Base-by-base conservation (phyloP, 2,329 filamentous ascomycete species). In the Penicillium sumatraense region DNA sequence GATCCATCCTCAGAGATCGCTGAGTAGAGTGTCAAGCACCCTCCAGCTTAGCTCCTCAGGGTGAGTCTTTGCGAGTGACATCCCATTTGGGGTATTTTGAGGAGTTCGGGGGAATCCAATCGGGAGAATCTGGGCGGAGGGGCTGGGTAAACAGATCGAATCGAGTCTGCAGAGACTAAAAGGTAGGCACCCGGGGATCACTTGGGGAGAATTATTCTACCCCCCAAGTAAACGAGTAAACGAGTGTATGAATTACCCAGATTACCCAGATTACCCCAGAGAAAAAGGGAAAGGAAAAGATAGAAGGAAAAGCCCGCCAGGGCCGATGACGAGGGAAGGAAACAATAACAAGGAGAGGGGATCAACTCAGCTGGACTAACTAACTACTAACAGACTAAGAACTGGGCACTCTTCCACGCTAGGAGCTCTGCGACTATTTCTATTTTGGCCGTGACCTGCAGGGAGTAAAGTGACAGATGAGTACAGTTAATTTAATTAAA, bases 1-100 rank as follows among this genome's bases (percentile, higher is more conserved):
- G 73, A 67, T 76, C 72, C 71, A 75, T 74, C 54, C 63, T 73
- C 64, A 69, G 59, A 65, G 62, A 55, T 60, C 54, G 60, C 63
- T 53, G 63, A 63, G 60, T 60, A 64, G 56, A 67, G 68, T 64
- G 60, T 60, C 61, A 66, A 62, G 56, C 68, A 72, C 64, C 67
- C 65, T 64, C 56, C 63, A 69, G 63, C 62, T 70, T 63, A 69
- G 63, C 66, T 69, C 63, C 65, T 62, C 60, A 64, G 63, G 65
- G 66, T 68, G 62, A 62, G 61, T 60, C 58, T 54, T 65, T 63
- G 65, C 57, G 67, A 65, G 61, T 66, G 64, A 69, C 65, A 68
- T 69, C 65, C 67, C 68, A 72, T 72, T 61, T 65, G 63, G 65
- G 7, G 40, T 67, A 64, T 6, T 16, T 23, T 20, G 14, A 11